Evolutionary conservation across 495 filamentous ascomycete species (phyloP).

Genomic region (Ramalina intermedia): DNA sequence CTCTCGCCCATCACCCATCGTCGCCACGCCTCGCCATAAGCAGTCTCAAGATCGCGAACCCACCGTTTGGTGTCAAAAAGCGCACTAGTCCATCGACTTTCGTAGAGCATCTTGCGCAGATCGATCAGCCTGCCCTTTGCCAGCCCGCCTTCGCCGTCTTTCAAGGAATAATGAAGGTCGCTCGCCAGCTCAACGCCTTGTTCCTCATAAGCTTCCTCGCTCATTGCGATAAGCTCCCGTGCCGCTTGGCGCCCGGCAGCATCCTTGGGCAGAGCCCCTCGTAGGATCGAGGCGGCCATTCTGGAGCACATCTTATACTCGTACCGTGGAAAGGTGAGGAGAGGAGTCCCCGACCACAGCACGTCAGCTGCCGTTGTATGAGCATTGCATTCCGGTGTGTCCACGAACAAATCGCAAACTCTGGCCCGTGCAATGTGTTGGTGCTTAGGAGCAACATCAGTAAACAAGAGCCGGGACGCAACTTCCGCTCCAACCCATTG

Average conservation of each 20-base stretch:
- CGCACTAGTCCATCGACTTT: conserved; percentile 65
- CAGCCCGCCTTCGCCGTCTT: conserved; percentile 34
- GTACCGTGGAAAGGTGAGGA: conserved; percentile 88
- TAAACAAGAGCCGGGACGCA: conserved; percentile 87
- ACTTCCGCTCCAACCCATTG: conserved; percentile 77
- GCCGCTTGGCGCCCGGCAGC: conserved; percentile 52
- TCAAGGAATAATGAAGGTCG: conserved; percentile 44
- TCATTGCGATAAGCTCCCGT: conserved; percentile 57
- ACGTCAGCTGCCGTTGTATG: conserved; percentile 97
- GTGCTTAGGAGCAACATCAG: conserved; percentile 90
- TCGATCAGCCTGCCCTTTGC: conserved; percentile 56
- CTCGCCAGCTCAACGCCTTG: conserved; percentile 61
- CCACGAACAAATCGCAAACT: conserved; percentile 85
- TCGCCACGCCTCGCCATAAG: conserved; percentile 78
- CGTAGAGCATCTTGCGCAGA: conserved; percentile 64
- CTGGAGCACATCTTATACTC: conserved; percentile 98
- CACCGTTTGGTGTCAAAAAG: conserved; percentile 88
- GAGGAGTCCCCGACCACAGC: conserved; percentile 86
- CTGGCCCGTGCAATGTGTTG: conserved; percentile 87
- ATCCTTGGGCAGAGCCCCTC: conserved; percentile 65
- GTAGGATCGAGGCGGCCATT: conserved; percentile 90
- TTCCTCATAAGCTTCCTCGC: conserved; percentile 71
- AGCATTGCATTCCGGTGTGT: conserved; percentile 96
- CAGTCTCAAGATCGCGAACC: conserved; percentile 82
- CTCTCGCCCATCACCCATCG: conserved; percentile 76